Base-by-base conservation (phyloP, 768 basidiomycete species). In the Atractiella rhizophila region DNA sequence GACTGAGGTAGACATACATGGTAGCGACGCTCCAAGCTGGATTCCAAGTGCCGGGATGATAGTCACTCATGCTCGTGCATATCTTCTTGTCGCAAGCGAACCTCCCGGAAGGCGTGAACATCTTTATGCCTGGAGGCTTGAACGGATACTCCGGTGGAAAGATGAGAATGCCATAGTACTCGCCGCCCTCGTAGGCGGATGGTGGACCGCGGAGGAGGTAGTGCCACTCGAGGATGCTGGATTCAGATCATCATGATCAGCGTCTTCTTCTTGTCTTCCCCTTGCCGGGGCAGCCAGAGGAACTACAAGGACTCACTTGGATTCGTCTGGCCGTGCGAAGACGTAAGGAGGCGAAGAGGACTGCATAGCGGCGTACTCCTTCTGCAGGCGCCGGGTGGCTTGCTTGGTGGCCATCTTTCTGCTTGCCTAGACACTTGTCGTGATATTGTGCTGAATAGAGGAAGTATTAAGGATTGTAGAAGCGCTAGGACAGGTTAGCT, bases 41-140 rank as follows among this genome's bases (percentile, higher is more conserved):
- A 58, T 85, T 85, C 83, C 82, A 85, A 11, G 77, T 69, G 46
- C 79, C 80, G 0, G 82, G 80, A 54, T 85, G 82, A 55, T 82
- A 85, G 59, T 85, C 81, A 4, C 81, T 83, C 33, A 96, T 91
- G 19, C 82, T 88, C 62, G 91, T 88, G 57, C 86, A 94, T 41
- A 96, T 91, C 67, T 85, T 91, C 34, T 47, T 45, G 16, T 54
- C 53, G 8, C 53, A 45, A 31, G 55, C 71, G 60, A 86, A 86
- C 44, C 82, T 71, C 16, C 82, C 82, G 5, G 78, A 80, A 0
- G 82, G 82, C 12, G 82, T 85, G 51, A 73, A 68, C 79, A 85
- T 81, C 81, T 85, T 44, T 32, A 48, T 48, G 12, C 46, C 43
- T 7, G 46, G 46, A 30, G 16, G 13, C 8, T 30, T 35, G 24